Percentiles rank a stretch among this genome's conserved stretches.
These are phyloP conservation scores for Metarhizium robertsii DNA, from an alignment of 2,329 filamentous ascomycete genomes.

Conservation along the genomic window DNA sequence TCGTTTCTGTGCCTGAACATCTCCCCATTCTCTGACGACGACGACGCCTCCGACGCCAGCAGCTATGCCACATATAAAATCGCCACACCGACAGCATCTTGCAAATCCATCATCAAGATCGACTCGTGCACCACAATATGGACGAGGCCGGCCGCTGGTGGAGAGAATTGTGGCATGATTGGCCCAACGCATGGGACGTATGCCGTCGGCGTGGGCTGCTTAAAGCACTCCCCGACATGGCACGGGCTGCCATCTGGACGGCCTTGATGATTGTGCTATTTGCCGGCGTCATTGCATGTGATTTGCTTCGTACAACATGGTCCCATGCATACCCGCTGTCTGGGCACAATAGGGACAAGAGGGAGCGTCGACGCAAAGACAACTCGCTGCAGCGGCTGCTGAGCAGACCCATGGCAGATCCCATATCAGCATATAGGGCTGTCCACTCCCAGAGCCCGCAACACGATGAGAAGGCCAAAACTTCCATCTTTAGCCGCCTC, in stretches of 20 bases:
- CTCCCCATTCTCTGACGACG: not conserved
- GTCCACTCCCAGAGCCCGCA: not conserved
- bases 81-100: not conserved
- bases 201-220: not conserved
- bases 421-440: not conserved
- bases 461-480: not conserved
- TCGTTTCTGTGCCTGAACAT: not conserved
- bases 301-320: not conserved
- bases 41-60: not conserved
- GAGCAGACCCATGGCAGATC: not conserved
- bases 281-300: not conserved
- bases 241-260: not conserved
- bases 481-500: slow-evolving; percentile 7
- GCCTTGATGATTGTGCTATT: not conserved
- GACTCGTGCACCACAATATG: not conserved
- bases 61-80: not conserved
- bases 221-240: not conserved
- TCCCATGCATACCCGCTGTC: not conserved
- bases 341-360: not conserved
- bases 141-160: not conserved
- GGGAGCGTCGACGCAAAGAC: not conserved
- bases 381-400: not conserved
- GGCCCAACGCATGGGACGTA: not conserved
- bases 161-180: not conserved
- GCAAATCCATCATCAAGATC: not conserved